A percentile compares a stretch with the other conserved stretches of the same genome.
Conservation (phyloP, 805 yeast genomes). For the Wickerhamomyces alni region DNA sequence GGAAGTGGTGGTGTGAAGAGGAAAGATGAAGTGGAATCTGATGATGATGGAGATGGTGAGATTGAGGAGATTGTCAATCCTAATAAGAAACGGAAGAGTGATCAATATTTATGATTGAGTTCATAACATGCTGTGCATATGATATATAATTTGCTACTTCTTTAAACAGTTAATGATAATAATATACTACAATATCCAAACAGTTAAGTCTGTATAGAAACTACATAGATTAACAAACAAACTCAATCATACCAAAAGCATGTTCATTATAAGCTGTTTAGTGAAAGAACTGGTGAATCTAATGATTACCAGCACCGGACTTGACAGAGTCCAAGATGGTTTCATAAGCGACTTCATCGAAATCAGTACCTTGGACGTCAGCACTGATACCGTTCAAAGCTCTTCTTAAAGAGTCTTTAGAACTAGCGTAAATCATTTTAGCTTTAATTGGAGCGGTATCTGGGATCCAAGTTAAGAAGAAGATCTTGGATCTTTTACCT, state of each 20-base stretch:
- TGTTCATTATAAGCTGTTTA: not conserved
- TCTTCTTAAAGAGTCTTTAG: constrained; percentile 96
- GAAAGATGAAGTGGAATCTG: not conserved
- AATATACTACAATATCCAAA: too few species aligned
- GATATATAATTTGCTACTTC: not conserved
- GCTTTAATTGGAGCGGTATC: constrained; percentile 93
- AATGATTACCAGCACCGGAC: constrained; percentile 27
- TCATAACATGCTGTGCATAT: too few species aligned
- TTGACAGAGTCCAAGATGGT: constrained; percentile 85
- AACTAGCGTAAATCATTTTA: constrained; percentile 98
- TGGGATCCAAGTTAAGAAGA: constrained; percentile 89
- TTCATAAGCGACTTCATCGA: constrained; percentile 93
- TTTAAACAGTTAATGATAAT: too few species aligned
- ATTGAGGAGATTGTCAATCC: constrained; percentile 8
- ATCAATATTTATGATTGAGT: not conserved
- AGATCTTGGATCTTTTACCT: constrained; percentile 83
- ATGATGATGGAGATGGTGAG: constrained; percentile 3
- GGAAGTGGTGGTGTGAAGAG: not conserved
- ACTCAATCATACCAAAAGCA: too few species aligned
- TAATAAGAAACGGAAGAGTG: constrained; percentile 5
- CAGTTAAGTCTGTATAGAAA: too few species aligned
- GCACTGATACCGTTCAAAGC: constrained; percentile 91
- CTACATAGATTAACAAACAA: too few species aligned
- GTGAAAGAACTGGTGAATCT: not conserved
- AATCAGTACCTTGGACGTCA: constrained; percentile 97